Evolutionary conservation across 1,284 basidiomycete species (phyloP).

Genomic region (Heliocybe sulcata): DNA sequence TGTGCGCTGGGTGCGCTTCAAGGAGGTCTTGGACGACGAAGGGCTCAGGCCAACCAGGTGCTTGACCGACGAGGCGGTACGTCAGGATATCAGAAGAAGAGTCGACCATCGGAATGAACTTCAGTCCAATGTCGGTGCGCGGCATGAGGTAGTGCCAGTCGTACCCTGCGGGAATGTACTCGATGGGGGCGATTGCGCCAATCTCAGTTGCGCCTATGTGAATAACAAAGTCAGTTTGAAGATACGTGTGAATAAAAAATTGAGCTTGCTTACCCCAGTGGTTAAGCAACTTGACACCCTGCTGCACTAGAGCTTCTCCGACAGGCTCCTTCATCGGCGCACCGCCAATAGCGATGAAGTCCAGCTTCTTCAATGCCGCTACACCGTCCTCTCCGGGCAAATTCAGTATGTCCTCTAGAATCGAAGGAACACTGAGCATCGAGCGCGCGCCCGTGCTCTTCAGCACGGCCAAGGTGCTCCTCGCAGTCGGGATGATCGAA

Average conservation of each 20-base stretch:
- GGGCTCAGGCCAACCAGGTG: constrained; percentile 24
- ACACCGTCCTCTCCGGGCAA: constrained; percentile 18
- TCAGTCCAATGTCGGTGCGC: constrained; percentile 22
- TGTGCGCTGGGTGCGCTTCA: constrained; percentile 19
- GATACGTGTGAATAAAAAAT: neutral
- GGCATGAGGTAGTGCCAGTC: constrained; percentile 29
- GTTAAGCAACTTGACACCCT: constrained; percentile 27
- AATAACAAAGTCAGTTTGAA: neutral
- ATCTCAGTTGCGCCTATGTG: constrained; percentile 26
- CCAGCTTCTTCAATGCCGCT: constrained; percentile 19
- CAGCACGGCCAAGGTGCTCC: constrained; percentile 19
- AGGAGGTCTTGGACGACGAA: constrained; percentile 29
- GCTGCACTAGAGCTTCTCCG: constrained; percentile 18
- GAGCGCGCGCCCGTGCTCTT: constrained; percentile 20
- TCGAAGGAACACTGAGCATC: constrained; percentile 29
- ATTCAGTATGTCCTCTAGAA: constrained; percentile 26
- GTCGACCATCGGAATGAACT: constrained; percentile 18
- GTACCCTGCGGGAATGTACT: constrained; percentile 19
- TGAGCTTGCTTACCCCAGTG: constrained; percentile 29
- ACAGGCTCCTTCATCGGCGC: constrained; percentile 30
- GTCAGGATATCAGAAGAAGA: neutral
- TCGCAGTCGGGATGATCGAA: constrained; percentile 26
- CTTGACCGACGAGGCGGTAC: constrained; percentile 20
- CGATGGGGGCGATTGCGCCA: constrained; percentile 27
- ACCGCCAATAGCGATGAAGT: constrained; percentile 28